Evolutionary conservation across 495 filamentous ascomycete species (phyloP).

Genomic region (Penicillium lividum): DNA sequence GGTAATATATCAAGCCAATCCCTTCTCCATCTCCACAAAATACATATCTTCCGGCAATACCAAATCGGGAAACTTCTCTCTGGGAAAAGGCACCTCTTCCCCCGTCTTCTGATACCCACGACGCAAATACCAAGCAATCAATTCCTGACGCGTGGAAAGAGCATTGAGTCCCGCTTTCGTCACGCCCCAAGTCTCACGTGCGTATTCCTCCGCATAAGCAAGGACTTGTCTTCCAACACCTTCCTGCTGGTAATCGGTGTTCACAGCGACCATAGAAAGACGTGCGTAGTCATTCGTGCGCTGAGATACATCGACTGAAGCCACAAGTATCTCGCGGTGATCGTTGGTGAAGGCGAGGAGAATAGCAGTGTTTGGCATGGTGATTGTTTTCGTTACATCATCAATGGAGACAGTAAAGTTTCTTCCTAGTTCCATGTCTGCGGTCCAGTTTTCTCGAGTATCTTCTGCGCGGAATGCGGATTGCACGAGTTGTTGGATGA

Average conservation of each 20-base stretch:
- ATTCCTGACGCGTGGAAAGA: constrained; percentile 37
- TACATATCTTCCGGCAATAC: constrained; percentile 40
- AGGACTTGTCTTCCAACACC: constrained; percentile 45
- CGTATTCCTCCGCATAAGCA: constrained; percentile 41
- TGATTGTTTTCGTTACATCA: constrained; percentile 39
- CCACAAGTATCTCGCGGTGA: constrained; percentile 27
- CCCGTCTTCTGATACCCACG: constrained; percentile 44
- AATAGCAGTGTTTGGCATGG: constrained; percentile 35
- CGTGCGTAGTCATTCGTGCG: constrained; percentile 26
- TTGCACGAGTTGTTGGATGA: constrained; percentile 36
- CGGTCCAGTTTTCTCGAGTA: constrained; percentile 41
- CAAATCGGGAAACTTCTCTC: constrained; percentile 25
- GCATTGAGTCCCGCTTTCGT: constrained; percentile 37
- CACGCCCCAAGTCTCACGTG: constrained; percentile 29
- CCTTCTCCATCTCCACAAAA: constrained; percentile 39
- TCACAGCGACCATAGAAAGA: constrained; percentile 46
- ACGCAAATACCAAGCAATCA: constrained; percentile 48
- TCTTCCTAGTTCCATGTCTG: constrained; percentile 32
- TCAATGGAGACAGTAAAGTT: constrained; percentile 31
- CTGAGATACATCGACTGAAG: constrained; percentile 35
- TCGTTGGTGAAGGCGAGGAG: constrained; percentile 28
- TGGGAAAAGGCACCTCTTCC: constrained; percentile 40
- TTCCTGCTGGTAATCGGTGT: constrained; percentile 33
- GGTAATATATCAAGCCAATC: neutral
- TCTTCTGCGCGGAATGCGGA: constrained; percentile 45